Base-by-base conservation (phyloP, 1,284 basidiomycete species). In the Leccinum pseudoinsigne region DNA sequence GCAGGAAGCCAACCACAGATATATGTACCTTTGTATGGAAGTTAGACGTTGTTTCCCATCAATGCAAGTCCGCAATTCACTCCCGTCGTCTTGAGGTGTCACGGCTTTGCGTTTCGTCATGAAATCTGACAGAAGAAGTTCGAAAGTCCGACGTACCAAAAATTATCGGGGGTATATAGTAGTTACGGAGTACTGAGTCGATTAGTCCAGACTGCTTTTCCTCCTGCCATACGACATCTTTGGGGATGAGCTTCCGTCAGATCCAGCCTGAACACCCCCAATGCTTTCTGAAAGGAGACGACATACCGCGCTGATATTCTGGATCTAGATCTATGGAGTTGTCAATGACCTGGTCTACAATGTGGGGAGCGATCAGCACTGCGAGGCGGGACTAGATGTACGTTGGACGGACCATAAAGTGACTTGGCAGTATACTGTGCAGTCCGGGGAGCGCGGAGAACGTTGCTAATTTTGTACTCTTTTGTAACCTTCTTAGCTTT, bases 1-100 rank as follows among this genome's bases (percentile, higher is more conserved):
- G 9, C 7, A 55, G 2, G 38, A 38, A 34, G 16, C 3, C 3
- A 45, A 3, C 12, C 47, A 14, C 12, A 14, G 18, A 28, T 21
- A 67, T 67, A 11, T 10, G 55, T 64, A 84, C 83, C 76, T 76
- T 60, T 79, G 78, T 16, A 85, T 81, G 0, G 84, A 84, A 1
- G 84, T 85, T 65, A 85, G 65, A 21, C 84, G 78, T 59, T 85
- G 83, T 68, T 85, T 85, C 10, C 83, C 84, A 62, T 85, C 84
- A 23, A 85, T 84, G 61, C 84, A 85, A 2, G 76, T 79, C 16
- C 80, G 76, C 9, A 70, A 66, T 64, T 84, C 81, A 12, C 73
- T 74, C 9, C 83, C 83, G 58, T 83, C 81, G 1, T 81, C 76
- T 58, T 67, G 64, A 16, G 62, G 45, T 16, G 62, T 71, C 40